A percentile compares a stretch with the other conserved stretches of the same genome.
phyloP scores from a whole-genome alignment of 2,329 filamentous ascomycete species.

The Fusarium annulatum region DNA sequence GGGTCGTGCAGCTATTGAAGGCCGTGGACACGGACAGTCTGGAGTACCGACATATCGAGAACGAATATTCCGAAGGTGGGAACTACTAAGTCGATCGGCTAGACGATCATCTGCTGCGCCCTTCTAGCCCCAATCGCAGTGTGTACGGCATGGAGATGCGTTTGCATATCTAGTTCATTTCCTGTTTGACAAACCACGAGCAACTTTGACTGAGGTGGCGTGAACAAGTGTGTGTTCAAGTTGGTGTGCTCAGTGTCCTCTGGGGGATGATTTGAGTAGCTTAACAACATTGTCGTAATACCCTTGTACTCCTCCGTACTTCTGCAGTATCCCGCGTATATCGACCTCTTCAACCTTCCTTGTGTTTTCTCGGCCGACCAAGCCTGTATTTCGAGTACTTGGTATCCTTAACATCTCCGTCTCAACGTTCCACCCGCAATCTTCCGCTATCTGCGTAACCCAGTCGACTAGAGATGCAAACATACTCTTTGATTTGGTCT shows the following conservation, averaged over 20 bases:
- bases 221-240: background rate
- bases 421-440: conserved; percentile 81
- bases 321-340: conserved; percentile 57
- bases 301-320: conserved; percentile 66
- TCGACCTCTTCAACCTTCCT: conserved; percentile 49
- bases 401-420: conserved; percentile 91
- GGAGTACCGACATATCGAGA: background rate
- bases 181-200: background rate
- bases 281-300: conserved; percentile 70
- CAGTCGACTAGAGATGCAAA: conserved; percentile 88
- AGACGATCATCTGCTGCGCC: background rate
- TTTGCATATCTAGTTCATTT: background rate
- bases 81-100: background rate
- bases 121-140: background rate
- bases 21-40: background rate
- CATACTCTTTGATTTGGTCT: conserved; percentile 69
- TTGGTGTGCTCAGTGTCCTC: conserved; percentile 34
- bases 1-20: background rate
- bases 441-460: conserved; percentile 74
- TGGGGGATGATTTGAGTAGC: conserved; percentile 62
- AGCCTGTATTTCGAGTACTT: conserved; percentile 85
- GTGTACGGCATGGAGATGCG: background rate
- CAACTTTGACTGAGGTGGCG: background rate
- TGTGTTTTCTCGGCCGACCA: conserved; percentile 72
- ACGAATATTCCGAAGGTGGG: background rate